phyloP scores from a whole-genome alignment of 2,329 filamentous ascomycete genomes.

The Pestalotiopsis sp. region DNA sequence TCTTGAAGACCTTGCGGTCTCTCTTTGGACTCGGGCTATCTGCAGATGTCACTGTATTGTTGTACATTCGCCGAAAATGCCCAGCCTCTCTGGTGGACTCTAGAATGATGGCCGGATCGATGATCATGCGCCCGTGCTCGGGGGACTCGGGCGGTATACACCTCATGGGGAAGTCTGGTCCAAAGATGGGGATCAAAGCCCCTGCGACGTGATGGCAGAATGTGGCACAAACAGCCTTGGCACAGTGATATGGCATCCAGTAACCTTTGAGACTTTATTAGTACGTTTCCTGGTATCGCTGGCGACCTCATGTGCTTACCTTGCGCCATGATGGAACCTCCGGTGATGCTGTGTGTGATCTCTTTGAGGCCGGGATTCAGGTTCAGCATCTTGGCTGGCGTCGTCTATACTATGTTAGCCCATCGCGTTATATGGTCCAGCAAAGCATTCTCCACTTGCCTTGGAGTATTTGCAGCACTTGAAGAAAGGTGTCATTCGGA shows the following conservation, averaged over 20 bases:
- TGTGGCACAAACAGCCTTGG: slow-evolving; percentile 82
- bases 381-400: slow-evolving; percentile 80
- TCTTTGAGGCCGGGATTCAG: slow-evolving; percentile 81
- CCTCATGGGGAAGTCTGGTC: slow-evolving; percentile 72
- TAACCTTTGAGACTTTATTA: slow-evolving; percentile 64
- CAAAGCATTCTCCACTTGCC: slow-evolving; percentile 51
- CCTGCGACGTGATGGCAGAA: slow-evolving; percentile 87
- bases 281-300: not conserved
- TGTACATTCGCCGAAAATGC: slow-evolving; percentile 39
- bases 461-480: slow-evolving; percentile 88
- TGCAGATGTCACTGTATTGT: slow-evolving; percentile 24
- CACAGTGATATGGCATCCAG: slow-evolving; percentile 92
- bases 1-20: slow-evolving; percentile 29
- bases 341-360: slow-evolving; percentile 94
- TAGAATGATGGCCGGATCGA: slow-evolving; percentile 58
- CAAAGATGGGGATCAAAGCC: slow-evolving; percentile 89
- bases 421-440: slow-evolving; percentile 13
- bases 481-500: slow-evolving; percentile 93
- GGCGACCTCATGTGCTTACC: slow-evolving; percentile 41
- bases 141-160: slow-evolving; percentile 69
- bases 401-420: slow-evolving; percentile 63
- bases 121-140: slow-evolving; percentile 69
- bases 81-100: slow-evolving; percentile 54
- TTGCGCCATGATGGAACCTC: slow-evolving; percentile 87
- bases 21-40: slow-evolving; percentile 24